These are phyloP conservation scores for Boletales sp. DNA, from an alignment of 768 basidiomycete species.

Conservation along the genomic window DNA sequence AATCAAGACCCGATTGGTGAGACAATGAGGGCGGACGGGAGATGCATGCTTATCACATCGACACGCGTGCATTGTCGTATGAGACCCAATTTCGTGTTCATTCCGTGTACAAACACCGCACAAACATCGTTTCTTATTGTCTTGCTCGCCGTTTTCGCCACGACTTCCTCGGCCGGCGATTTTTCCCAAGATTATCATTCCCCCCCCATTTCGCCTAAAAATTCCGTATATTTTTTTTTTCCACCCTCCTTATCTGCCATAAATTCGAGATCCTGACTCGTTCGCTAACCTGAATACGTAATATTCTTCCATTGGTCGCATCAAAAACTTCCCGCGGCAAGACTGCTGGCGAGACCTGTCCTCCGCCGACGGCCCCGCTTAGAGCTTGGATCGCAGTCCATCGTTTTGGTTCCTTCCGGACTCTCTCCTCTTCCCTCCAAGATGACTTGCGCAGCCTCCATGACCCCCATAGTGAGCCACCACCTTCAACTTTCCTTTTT, in stretches of 20 bases:
- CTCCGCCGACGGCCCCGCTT: slow-evolving; percentile 32
- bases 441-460: too few species aligned
- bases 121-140: slow-evolving; percentile 48
- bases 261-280: slow-evolving; percentile 30
- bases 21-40: slow-evolving; percentile 30
- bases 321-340: slow-evolving; percentile 30
- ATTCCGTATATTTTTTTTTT: slow-evolving; percentile 29
- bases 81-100: slow-evolving; percentile 35
- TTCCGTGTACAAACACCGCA: slow-evolving; percentile 38
- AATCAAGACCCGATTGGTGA: slow-evolving; percentile 24
- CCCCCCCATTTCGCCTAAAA: slow-evolving; percentile 27
- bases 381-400: slow-evolving; percentile 9
- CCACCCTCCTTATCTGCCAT: slow-evolving; percentile 29
- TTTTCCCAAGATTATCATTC: slow-evolving; percentile 29
- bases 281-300: slow-evolving; percentile 26
- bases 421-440: too few species aligned
- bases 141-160: slow-evolving; percentile 30
- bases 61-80: slow-evolving; percentile 26
- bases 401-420: slow-evolving; percentile 17
- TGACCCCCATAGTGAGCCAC: neutral
- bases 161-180: slow-evolving; percentile 30
- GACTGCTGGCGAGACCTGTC: slow-evolving; percentile 8
- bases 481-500: slow-evolving; percentile 26
- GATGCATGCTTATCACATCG: slow-evolving; percentile 30
- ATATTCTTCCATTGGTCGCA: slow-evolving; percentile 22